Evolutionary conservation across 345 rosid genomes (phyloP), one percentile per base, ranked within the genome.

Genomic region (Brassica carinata): DNA sequence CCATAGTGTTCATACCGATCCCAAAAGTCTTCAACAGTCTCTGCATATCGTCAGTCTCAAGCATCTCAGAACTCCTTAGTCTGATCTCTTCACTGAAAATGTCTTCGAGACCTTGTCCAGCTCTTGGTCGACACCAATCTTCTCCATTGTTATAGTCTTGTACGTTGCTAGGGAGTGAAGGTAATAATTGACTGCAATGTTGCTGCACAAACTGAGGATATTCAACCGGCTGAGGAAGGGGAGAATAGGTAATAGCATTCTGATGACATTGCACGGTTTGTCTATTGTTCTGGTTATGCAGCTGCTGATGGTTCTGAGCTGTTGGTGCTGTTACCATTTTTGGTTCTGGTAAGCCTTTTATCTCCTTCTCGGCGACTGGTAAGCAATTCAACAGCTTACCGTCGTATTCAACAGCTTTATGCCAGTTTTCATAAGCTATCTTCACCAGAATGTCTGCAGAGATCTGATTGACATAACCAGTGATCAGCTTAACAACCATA

Each of bases 381-480:
- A 90, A 77, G 67, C 91, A 84, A 78, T 82, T 92, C 48, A 95
- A 84, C 69, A 88, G 85, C 81, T 91, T 90, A 9, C 94, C 91
- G 23, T 93, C 94, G 57, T 91, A 96, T 79, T 93, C 96, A 23
- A 90, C 66, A 1, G 91, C 97, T 81, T 85, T 90, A 83, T 88
- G 93, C 99, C 98, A 96, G 75, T 91, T 89, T 64, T 93, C 98
- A 57, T 93, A 92, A 55, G 99, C 98, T 70, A 77, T 83, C 83
- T 91, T 96, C 86, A 96, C 90, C 83, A 89, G 79, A 43, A 91
- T 86, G 83, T 96, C 98, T 55, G 92, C 99, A 23, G 84, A 88
- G 34, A 93, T 76, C 99, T 96, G 90, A 19, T 53, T 51, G 74
- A 36, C 76, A 71, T 83, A 79, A 67, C 72, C n/a, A 64, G 30